Evolutionary conservation across 306 rosid genomes (phyloP).

Genomic region (Cercis canadensis): DNA sequence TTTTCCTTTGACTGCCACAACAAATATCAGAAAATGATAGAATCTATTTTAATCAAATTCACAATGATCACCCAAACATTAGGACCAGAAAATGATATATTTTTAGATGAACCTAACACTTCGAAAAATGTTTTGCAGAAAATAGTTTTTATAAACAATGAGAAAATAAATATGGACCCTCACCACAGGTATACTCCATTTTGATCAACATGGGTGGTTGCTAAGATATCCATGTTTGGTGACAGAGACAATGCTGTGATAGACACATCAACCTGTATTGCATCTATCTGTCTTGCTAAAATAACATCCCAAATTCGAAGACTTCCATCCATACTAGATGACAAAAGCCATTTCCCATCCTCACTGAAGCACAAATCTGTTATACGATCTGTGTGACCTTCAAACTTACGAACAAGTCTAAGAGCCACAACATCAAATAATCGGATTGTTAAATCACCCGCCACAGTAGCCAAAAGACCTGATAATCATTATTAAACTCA

Average conservation of each 20-base stretch:
- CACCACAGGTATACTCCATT: constrained; percentile 91
- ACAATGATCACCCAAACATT: too few species aligned
- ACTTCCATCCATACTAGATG: constrained; percentile 96
- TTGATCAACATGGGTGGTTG: constrained; percentile 91
- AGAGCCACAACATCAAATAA: constrained; percentile 84
- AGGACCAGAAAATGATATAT: constrained; percentile 7
- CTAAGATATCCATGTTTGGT: constrained; percentile 91
- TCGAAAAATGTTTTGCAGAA: not conserved
- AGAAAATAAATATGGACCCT: constrained; percentile 43
- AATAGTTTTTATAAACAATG: constrained; percentile 11
- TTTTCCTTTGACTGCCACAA: not conserved
- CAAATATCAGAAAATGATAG: not conserved
- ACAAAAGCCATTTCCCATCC: constrained; percentile 96
- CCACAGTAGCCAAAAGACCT: constrained; percentile 92
- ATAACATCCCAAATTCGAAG: constrained; percentile 95
- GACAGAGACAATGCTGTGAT: constrained; percentile 85
- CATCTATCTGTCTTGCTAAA: constrained; percentile 87
- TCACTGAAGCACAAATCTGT: constrained; percentile 96
- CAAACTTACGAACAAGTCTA: constrained; percentile 85
- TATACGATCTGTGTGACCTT: constrained; percentile 91
- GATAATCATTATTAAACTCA: constrained; percentile 37
- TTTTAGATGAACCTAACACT: constrained; percentile 16
- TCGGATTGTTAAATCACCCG: constrained; percentile 75
- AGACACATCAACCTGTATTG: constrained; percentile 76
- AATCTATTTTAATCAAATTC: too few species aligned